These are phyloP conservation scores for Cladobotryum protrusum DNA, from an alignment of 2,329 filamentous ascomycete species.

Conservation along the genomic window DNA sequence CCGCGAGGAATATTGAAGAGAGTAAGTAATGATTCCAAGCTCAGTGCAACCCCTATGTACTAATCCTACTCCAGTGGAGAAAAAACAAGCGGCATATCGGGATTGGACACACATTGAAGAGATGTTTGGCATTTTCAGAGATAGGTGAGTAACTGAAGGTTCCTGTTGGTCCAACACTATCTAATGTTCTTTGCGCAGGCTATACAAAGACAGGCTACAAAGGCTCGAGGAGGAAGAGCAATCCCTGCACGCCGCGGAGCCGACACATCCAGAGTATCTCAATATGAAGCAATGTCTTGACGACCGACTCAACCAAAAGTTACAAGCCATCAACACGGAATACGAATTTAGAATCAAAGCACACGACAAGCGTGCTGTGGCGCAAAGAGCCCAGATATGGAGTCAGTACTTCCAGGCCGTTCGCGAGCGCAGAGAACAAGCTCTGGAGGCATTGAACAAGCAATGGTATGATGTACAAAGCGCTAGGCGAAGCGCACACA, in stretches of 20 bases:
- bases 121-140: slow-evolving; percentile 80
- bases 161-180: slow-evolving; percentile 14
- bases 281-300: slow-evolving; percentile 86
- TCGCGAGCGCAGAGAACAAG: slow-evolving; percentile 73
- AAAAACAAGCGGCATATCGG: slow-evolving; percentile 73
- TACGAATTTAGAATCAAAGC: slow-evolving; percentile 68
- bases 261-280: slow-evolving; percentile 86
- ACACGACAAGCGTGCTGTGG: slow-evolving; percentile 67
- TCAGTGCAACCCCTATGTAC: slow-evolving; percentile 1
- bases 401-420: slow-evolving; percentile 86
- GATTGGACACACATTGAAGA: slow-evolving; percentile 76
- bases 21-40: slow-evolving; percentile 36
- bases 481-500: slow-evolving; percentile 74
- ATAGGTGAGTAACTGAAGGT: slow-evolving; percentile 50
- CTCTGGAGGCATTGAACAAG: slow-evolving; percentile 74
- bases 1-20: slow-evolving; percentile 59
- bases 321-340: slow-evolving; percentile 68
- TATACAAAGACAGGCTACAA: slow-evolving; percentile 83
- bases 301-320: slow-evolving; percentile 72
- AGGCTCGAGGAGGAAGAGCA: slow-evolving; percentile 67
- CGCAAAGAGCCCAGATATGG: slow-evolving; percentile 78
- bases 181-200: slow-evolving; percentile 41
- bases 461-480: slow-evolving; percentile 92
- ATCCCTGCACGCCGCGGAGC: slow-evolving; percentile 51
- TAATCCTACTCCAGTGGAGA: slow-evolving; percentile 52